Percentiles rank a stretch among this genome's conserved stretches.
Evolutionary conservation across 139 green algal genomes (phyloP).

Genomic region (Zygnema cylindricum): DNA sequence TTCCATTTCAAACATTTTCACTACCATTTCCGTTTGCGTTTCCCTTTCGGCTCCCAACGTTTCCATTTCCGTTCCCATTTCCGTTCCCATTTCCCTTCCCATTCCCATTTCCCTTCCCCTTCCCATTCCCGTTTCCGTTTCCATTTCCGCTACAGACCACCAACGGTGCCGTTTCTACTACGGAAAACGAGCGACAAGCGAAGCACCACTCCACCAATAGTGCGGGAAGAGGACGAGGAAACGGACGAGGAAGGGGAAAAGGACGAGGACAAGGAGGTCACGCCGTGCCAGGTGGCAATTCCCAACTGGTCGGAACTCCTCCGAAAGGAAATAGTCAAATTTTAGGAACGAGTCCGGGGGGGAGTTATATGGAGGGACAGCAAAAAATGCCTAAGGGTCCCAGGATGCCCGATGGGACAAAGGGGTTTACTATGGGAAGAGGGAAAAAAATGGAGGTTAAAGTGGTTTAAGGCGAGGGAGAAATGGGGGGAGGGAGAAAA

Average conservation of each 20-base stretch:
- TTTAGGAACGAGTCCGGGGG: background rate
- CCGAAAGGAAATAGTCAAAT: slow-evolving; percentile 2
- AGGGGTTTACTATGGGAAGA: slow-evolving; percentile 38
- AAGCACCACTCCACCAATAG: slow-evolving; percentile 9
- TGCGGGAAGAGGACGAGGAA: background rate
- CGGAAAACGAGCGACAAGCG: background rate
- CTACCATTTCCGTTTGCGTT: no score
- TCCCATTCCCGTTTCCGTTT: no score
- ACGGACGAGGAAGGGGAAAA: background rate
- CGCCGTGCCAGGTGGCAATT: background rate
- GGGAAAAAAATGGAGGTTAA: slow-evolving; percentile 15
- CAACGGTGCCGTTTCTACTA: background rate
- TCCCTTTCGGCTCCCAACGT: no score
- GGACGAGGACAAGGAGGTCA: background rate
- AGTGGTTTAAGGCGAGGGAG: background rate
- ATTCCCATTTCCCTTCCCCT: no score
- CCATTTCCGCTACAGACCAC: no score
- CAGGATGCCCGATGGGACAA: slow-evolving; percentile 50
- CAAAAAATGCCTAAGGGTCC: slow-evolving; percentile 9
- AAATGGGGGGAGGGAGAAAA: background rate
- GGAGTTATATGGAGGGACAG: background rate
- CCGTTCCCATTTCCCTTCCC: no score
- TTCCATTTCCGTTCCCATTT: no score
- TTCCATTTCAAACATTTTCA: no score
- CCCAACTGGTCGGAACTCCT: slow-evolving; percentile 3